phyloP scores from a whole-genome alignment of 495 filamentous ascomycete genomes.

The Penicillium odoratum region DNA sequence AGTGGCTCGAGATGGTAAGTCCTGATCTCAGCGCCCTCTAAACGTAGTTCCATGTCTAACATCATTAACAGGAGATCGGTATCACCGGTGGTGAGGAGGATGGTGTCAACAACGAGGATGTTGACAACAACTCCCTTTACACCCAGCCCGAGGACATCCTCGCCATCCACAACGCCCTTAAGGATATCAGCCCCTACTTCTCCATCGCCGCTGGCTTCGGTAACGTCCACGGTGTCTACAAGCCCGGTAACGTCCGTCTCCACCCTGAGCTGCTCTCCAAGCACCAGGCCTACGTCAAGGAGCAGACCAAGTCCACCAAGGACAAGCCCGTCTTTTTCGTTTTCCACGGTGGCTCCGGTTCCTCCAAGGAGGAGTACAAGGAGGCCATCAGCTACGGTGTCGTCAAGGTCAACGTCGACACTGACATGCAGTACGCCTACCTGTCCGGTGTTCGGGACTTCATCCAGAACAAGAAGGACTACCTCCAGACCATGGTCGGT shows the following conservation, averaged over 20 bases:
- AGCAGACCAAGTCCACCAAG: conserved; percentile 63
- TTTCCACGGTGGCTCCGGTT: conserved; percentile 97
- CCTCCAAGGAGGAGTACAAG: conserved; percentile 80
- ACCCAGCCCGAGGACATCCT: conserved; percentile 96
- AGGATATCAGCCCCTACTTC: conserved; percentile 87
- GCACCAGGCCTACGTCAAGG: conserved; percentile 88
- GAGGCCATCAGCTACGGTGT: conserved; percentile 91
- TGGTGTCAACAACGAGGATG: conserved; percentile 67
- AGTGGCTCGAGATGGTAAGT: conserved; percentile 97
- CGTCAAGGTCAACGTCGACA: conserved; percentile 95
- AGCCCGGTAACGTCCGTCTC: conserved; percentile 94
- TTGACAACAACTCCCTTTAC: conserved; percentile 96
- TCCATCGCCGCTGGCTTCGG: conserved; percentile 97
- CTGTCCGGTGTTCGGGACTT: conserved; percentile 89
- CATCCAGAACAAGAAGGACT: conserved; percentile 92
- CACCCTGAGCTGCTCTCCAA: conserved; percentile 91
- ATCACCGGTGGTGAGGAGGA: conserved; percentile 97
- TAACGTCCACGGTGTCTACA: conserved; percentile 99
- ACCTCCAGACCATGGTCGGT: conserved; percentile 79
- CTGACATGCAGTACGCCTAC: conserved; percentile 72
- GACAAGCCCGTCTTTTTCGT: conserved; percentile 97
- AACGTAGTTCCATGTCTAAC: not conserved
- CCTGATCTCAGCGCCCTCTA: not conserved
- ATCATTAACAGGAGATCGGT: conserved; percentile 67
- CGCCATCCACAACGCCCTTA: conserved; percentile 79